Conservation (phyloP, 2,329 filamentous ascomycete genomes). For the Botryotinia calthae region DNA sequence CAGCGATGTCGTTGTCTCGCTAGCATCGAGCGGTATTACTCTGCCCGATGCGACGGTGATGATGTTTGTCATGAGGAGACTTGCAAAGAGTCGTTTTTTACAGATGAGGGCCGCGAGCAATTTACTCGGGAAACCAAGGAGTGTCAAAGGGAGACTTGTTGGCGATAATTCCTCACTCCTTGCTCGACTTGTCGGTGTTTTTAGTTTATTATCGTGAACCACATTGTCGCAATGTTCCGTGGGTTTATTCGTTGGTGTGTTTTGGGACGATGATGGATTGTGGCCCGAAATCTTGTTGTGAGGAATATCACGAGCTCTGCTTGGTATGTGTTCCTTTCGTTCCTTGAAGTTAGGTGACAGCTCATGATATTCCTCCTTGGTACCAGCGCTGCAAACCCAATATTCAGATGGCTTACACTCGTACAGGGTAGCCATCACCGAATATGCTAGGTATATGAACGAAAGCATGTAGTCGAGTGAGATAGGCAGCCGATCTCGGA, state of each 20-base stretch:
- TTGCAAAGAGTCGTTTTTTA: background rate
- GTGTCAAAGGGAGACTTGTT: no score
- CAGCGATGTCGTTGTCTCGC: background rate
- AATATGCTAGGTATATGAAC: constrained; percentile 89
- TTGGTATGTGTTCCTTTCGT: constrained; percentile 31
- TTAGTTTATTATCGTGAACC: no score
- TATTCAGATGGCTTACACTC: constrained; percentile 47
- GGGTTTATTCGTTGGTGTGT: no score
- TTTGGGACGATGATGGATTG: no score
- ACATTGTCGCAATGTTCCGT: no score
- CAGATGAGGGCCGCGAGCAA: background rate
- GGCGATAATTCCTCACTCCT: no score
- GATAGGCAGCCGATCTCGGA: constrained; percentile 69
- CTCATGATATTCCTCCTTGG: constrained; percentile 34
- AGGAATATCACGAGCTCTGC: background rate
- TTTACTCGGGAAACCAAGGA: background rate
- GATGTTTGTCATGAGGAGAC: background rate
- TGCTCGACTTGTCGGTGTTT: no score
- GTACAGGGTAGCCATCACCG: constrained; percentile 82
- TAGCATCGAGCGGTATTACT: background rate
- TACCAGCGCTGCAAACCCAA: constrained; percentile 26
- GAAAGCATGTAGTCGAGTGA: constrained; percentile 86
- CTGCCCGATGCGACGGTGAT: background rate
- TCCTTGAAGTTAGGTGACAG: constrained; percentile 26
- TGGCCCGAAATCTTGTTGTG: no score